Percentiles rank a stretch among this genome's conserved stretches.
phyloP scores from a whole-genome alignment of 768 basidiomycete genomes.

The Agrocybe praecox region DNA sequence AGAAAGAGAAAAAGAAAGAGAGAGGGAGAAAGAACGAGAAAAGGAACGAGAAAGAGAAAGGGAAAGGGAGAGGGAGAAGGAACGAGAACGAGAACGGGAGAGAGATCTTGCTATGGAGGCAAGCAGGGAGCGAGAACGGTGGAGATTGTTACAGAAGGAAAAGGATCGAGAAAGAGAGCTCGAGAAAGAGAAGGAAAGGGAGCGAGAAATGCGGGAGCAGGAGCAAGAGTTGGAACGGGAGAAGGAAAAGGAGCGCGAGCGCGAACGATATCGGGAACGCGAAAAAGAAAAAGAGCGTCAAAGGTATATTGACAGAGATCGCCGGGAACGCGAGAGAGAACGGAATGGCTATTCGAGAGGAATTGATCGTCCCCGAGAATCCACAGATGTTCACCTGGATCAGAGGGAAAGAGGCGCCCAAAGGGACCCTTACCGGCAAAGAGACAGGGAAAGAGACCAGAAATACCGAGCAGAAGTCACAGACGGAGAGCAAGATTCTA shows the following conservation, averaged over 20 bases:
- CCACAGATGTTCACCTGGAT: no score
- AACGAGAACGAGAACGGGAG: slow-evolving; percentile 7
- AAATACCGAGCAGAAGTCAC: slow-evolving; percentile 24
- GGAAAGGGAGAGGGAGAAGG: slow-evolving; percentile 10
- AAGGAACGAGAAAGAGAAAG: slow-evolving; percentile 13
- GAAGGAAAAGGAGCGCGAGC: slow-evolving; percentile 12
- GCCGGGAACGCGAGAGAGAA: slow-evolving; percentile 13
- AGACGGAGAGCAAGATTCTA: slow-evolving; percentile 20
- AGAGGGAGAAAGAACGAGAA: slow-evolving; percentile 14
- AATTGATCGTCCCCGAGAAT: not conserved
- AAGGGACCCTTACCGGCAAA: slow-evolving; percentile 9
- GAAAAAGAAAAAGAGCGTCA: slow-evolving; percentile 18
- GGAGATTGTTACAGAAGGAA: slow-evolving; percentile 6
- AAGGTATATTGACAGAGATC: slow-evolving; percentile 11
- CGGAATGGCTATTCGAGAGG: not conserved
- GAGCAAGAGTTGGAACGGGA: slow-evolving; percentile 12
- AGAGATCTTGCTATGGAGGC: not conserved
- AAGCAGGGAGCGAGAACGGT: slow-evolving; percentile 6
- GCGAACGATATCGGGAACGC: slow-evolving; percentile 6
- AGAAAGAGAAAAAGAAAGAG: slow-evolving; percentile 17
- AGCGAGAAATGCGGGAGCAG: slow-evolving; percentile 8
- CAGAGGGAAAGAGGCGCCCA: slow-evolving; percentile 10
- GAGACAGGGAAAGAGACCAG: slow-evolving; percentile 16
- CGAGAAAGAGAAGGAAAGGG: slow-evolving; percentile 9
- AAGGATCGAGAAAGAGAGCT: slow-evolving; percentile 9